Evolutionary conservation across 2,329 filamentous ascomycete genomes (phyloP), one percentile per base, ranked within the genome.

Genomic region (Monilinia fructigena): DNA sequence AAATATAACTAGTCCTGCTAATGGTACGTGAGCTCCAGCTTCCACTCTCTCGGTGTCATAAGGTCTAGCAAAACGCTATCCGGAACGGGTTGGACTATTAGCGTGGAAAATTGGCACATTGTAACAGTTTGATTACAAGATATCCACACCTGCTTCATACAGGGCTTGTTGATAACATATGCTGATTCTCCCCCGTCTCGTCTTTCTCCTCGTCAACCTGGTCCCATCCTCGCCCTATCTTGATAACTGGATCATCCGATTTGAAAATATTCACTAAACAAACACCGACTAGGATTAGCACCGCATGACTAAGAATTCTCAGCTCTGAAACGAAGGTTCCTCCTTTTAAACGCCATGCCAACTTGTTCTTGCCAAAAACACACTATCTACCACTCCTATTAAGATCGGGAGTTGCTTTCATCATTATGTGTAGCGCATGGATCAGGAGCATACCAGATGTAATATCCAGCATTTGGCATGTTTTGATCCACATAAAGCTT

Each of bases 391-490:
- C 20, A 12, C 18, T 38, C 1, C 14, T 4, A 16, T n/a, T n/a
- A 18, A 5, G 2, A 61, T 59, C 11, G 20, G 11, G 12, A 18
- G 4, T 28, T 18, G 11, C 0, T 3, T 23, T 23, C 16, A 28
- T 31, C 20, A 52, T 40, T 11, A 23, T 42, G 16, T 20, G 52
- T 42, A 48, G 50, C 52, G 35, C 70, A 71, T 18, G 70, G 70
- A 65, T 72, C 70, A 20, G 31, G 68, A 50, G 31, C 64, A 55
- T 68, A 72, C 26, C 58, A 50, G 47, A 70, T 55, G 18, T 3
- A 28, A 35, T 59, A 65, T 14, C 48, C 63, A 18, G 47, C 26
- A 28, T 35, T 23, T 6, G 47, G 40, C 14, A 48, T 62, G 11
- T 31, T 48, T 42, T 65, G 40, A 14, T 45, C 31, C 45, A 42